Conservation (phyloP, 2,329 filamentous ascomycete species). For the Pseudovirgaria hyperparasitica region DNA sequence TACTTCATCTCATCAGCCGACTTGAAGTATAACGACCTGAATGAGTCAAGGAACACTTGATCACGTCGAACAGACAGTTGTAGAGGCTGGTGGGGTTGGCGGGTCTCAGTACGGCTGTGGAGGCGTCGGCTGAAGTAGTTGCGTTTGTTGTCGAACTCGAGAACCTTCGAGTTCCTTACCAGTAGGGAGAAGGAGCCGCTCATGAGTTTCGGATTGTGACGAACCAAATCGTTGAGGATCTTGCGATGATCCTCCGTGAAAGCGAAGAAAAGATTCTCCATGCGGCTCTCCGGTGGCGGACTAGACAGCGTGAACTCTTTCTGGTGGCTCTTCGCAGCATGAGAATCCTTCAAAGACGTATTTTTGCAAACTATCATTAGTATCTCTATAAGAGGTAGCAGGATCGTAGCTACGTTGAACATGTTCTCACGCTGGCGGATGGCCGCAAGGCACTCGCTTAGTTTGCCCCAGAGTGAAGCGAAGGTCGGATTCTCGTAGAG, state of each 20-base stretch:
- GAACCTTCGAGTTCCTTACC: constrained; percentile 96
- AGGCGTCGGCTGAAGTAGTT: constrained; percentile 96
- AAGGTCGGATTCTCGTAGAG: constrained; percentile 90
- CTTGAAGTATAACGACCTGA: constrained; percentile 98
- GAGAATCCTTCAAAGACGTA: constrained; percentile 63
- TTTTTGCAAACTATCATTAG: constrained; percentile 99
- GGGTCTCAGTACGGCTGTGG: constrained; percentile 60
- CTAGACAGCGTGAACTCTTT: constrained; percentile 65
- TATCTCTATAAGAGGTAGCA: constrained; percentile 87
- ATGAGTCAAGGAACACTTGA: constrained; percentile 95
- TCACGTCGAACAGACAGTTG: constrained; percentile 86
- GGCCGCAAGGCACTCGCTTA: constrained; percentile 76
- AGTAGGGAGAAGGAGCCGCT: constrained; percentile 91
- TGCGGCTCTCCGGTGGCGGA: constrained; percentile 64
- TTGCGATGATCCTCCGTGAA: constrained; percentile 97
- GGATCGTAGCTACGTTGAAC: constrained; percentile 92
- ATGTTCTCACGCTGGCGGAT: constrained; percentile 90
- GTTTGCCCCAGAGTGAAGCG: constrained; percentile 77
- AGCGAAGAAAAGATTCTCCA: constrained; percentile 87
- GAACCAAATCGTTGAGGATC: constrained; percentile 93
- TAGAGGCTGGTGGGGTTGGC: constrained; percentile 62
- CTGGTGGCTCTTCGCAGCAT: constrained; percentile 25
- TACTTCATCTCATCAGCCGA: constrained; percentile 95
- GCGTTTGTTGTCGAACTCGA: constrained; percentile 98
- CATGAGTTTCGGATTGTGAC: constrained; percentile 96